These are phyloP conservation scores for Kregervanrija pseudodelftensis DNA, from an alignment of 805 yeast species.

Conservation along the genomic window DNA sequence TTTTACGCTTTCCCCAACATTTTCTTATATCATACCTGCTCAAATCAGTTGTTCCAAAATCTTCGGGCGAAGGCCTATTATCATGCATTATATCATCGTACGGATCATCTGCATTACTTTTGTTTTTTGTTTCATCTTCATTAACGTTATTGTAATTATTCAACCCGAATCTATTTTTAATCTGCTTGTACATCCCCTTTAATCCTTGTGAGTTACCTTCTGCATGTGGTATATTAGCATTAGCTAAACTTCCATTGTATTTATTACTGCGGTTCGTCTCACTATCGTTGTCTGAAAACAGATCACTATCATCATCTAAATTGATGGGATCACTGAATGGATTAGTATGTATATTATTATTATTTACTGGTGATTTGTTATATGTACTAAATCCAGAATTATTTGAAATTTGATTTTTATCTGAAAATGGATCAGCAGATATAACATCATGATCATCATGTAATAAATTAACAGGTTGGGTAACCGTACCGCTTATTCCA, in stretches of 20 bases:
- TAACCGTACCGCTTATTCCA: background rate
- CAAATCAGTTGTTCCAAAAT: conserved; percentile 14
- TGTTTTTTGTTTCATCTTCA: background rate
- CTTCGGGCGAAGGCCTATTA: conserved; percentile 19
- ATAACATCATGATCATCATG: background rate
- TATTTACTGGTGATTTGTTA: conserved; percentile 1
- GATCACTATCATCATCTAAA: background rate
- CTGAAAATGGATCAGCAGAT: conserved; percentile 11
- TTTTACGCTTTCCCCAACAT: conserved; percentile 14
- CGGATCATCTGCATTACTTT: conserved; percentile 7
- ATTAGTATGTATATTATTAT: conserved; percentile 4
- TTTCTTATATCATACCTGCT: conserved; percentile 24
- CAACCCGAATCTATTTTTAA: conserved; percentile 21
- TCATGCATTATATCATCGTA: conserved; percentile 21
- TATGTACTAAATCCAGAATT: background rate
- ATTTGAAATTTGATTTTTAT: conserved; percentile 1
- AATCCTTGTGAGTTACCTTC: conserved; percentile 13
- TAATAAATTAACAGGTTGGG: background rate
- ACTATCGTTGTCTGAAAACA: background rate
- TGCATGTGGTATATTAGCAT: conserved; percentile 6
- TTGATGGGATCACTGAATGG: background rate
- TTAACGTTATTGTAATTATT: conserved; percentile 20
- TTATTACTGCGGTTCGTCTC: conserved; percentile 5
- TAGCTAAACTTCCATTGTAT: conserved; percentile 7
- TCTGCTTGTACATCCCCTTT: conserved; percentile 24